These are phyloP conservation scores for Daldinia vernicosa DNA, from an alignment of 495 filamentous ascomycete genomes.

Conservation along the genomic window DNA sequence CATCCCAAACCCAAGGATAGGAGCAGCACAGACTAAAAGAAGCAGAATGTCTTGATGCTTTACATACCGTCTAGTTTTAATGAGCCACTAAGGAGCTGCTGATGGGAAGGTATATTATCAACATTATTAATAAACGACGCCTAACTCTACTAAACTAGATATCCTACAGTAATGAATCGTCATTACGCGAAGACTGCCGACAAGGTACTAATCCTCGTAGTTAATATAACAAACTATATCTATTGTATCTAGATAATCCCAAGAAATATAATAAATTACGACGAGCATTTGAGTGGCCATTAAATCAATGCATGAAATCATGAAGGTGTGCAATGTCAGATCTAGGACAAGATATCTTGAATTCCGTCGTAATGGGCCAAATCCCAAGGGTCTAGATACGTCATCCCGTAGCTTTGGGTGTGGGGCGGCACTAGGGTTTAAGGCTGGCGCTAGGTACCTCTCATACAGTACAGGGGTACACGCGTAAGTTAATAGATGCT, in stretches of 20 bases:
- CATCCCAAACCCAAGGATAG: slow-evolving; percentile 16
- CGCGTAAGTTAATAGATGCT: not conserved
- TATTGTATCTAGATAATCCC: not conserved
- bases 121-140: not conserved
- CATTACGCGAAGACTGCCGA: not conserved
- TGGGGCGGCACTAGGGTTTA: slow-evolving; percentile 13
- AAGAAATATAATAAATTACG: not conserved
- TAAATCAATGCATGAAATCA: slow-evolving; percentile 9
- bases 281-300: not conserved
- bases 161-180: slow-evolving; percentile 20
- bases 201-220: not conserved
- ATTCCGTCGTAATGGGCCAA: slow-evolving; percentile 14
- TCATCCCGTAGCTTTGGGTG: slow-evolving; percentile 26
- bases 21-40: slow-evolving; percentile 13
- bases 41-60: not conserved
- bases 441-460: slow-evolving; percentile 11
- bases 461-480: not conserved
- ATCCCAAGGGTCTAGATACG: slow-evolving; percentile 17
- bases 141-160: slow-evolving; percentile 6
- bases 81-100: not conserved
- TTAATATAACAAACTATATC: not conserved
- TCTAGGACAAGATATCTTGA: slow-evolving; percentile 25
- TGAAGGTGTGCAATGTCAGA: slow-evolving; percentile 9
- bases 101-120: not conserved
- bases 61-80: not conserved